A percentile compares a stretch with the other conserved stretches of the same genome.
These are phyloP conservation scores for Talaromyces stipitatus DNA, from an alignment of 495 filamentous ascomycete genomes.

Conservation along the genomic window DNA sequence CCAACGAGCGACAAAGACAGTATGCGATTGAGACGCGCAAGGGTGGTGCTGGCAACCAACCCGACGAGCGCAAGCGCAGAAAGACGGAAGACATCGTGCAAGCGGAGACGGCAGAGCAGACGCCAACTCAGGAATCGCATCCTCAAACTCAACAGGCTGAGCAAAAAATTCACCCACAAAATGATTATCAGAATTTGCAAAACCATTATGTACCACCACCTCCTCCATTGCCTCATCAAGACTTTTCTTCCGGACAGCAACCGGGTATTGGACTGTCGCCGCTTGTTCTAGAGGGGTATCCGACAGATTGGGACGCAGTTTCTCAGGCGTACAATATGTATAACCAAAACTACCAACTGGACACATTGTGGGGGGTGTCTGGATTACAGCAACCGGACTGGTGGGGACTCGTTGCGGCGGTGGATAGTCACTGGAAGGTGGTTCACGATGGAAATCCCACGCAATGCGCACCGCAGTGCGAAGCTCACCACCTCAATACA, in stretches of 20 bases:
- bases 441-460: conserved; percentile 23
- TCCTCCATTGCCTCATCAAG: conserved; percentile 13
- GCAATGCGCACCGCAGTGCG: conserved; percentile 15
- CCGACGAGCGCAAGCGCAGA: conserved; percentile 34
- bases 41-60: conserved; percentile 20
- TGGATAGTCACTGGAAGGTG: conserved; percentile 38
- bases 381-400: conserved; percentile 38
- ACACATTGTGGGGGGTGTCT: conserved; percentile 36
- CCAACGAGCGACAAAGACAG: conserved; percentile 54
- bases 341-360: conserved; percentile 34
- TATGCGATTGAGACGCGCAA: conserved; percentile 55
- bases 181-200: conserved; percentile 20
- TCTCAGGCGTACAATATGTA: conserved; percentile 28
- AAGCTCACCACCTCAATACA: conserved; percentile 26
- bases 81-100: conserved; percentile 34
- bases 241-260: conserved; percentile 6
- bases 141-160: neutral
- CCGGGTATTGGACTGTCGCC: conserved; percentile 26
- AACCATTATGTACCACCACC: conserved; percentile 14
- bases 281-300: conserved; percentile 32
- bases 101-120: conserved; percentile 17
- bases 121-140: conserved; percentile 23
- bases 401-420: conserved; percentile 38
- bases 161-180: conserved; percentile 5
- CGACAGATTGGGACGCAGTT: conserved; percentile 31